A percentile compares a stretch with the other conserved stretches of the same genome.
These are phyloP conservation scores for Cladosporium sp. DNA, from an alignment of 2,329 filamentous ascomycete genomes.

Conservation along the genomic window DNA sequence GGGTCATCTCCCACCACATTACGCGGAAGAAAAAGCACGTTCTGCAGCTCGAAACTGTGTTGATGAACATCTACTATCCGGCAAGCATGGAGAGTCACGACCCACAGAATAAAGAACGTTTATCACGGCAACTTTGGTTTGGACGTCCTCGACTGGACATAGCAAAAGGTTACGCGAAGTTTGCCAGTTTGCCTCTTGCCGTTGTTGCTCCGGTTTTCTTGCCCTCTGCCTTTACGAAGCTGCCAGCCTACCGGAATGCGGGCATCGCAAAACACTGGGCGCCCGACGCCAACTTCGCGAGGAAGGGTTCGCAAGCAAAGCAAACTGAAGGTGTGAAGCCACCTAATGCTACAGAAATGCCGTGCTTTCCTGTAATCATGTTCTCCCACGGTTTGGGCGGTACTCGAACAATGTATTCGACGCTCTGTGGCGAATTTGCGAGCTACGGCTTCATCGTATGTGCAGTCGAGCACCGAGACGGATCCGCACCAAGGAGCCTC, in stretches of 20 bases:
- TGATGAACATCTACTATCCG: conserved; percentile 65
- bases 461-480: conserved; percentile 62
- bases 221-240: conserved; percentile 59
- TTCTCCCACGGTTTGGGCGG: conserved; percentile 66
- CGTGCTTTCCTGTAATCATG: conserved; percentile 58
- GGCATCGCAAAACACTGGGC: conserved; percentile 52
- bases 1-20: conserved; percentile 46
- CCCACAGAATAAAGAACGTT: conserved; percentile 28
- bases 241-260: conserved; percentile 61
- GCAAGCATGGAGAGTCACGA: conserved; percentile 39
- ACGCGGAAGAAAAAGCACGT: conserved; percentile 45
- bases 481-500: conserved; percentile 58
- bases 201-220: conserved; percentile 52
- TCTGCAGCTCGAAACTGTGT: conserved; percentile 55
- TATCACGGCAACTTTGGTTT: conserved; percentile 58
- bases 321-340: conserved; percentile 37
- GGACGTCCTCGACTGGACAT: conserved; percentile 54
- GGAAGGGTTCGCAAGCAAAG: conserved; percentile 38
- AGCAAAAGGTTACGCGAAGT: conserved; percentile 60
- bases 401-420: conserved; percentile 59
- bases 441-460: conserved; percentile 64
- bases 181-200: conserved; percentile 47
- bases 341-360: conserved; percentile 34
- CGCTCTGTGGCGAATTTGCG: conserved; percentile 62
- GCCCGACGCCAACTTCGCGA: conserved; percentile 37